Percentiles rank a stretch among this genome's conserved stretches.
Conservation (phyloP, 306 rosid genomes). For the Betula pendula region DNA sequence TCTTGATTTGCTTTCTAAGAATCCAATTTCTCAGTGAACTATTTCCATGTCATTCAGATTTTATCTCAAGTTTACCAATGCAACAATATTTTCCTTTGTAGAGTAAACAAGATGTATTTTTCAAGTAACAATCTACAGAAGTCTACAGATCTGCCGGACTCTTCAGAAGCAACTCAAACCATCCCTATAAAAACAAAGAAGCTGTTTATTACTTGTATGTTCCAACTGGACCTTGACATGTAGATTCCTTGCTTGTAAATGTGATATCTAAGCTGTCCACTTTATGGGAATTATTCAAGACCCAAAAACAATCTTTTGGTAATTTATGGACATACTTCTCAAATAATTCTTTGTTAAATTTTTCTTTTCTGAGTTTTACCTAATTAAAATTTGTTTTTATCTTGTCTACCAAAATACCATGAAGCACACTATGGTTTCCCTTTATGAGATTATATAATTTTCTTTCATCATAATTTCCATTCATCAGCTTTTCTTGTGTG, state of each 20-base stretch:
- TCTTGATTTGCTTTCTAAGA: not conserved
- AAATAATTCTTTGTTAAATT: not conserved
- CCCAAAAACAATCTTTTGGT: not conserved
- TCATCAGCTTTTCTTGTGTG: not conserved
- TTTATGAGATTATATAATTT: not conserved
- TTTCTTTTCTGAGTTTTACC: not conserved
- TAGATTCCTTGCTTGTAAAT: not conserved
- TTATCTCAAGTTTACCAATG: not conserved
- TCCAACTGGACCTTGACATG: not conserved
- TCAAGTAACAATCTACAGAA: constrained; percentile 35
- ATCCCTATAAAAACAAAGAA: constrained; percentile 47
- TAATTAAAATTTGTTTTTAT: not conserved
- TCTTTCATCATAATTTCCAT: not conserved
- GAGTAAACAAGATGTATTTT: not conserved
- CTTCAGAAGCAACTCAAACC: constrained; percentile 36
- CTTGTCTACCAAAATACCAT: not conserved
- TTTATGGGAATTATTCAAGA: not conserved
- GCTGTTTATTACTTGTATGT: constrained; percentile 52
- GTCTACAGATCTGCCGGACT: constrained; percentile 23
- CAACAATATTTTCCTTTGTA: not conserved
- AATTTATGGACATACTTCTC: not conserved
- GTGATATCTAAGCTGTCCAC: not conserved
- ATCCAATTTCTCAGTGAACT: not conserved
- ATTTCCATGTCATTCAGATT: not conserved
- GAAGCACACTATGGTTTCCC: not conserved